A percentile compares a stretch with the other conserved stretches of the same genome.
Conservation (phyloP, 331 rosid genomes). For the Telfairia occidentalis region DNA sequence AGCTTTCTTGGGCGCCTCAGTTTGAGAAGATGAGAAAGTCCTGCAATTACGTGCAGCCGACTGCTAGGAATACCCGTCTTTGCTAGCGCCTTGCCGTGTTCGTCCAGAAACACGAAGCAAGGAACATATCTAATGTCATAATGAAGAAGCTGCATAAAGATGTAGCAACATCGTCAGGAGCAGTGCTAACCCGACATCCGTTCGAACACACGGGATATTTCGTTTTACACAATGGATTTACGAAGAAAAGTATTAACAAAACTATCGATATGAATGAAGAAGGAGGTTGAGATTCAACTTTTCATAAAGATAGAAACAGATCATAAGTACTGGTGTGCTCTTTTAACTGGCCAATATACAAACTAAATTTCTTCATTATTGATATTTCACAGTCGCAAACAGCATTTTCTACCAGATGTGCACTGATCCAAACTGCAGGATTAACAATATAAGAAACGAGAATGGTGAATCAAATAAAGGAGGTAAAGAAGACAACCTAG, state of each 20-base stretch:
- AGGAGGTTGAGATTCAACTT: neutral
- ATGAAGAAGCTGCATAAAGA: conserved; percentile 56
- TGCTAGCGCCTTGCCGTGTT: conserved; percentile 74
- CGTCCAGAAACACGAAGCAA: conserved; percentile 80
- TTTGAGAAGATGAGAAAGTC: conserved; percentile 71
- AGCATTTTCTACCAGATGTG: neutral
- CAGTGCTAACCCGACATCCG: neutral
- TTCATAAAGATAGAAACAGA: neutral
- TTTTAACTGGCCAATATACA: neutral
- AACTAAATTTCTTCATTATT: neutral
- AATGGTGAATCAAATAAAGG: too few species aligned
- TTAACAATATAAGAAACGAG: too few species aligned
- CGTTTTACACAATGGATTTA: neutral
- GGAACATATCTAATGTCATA: conserved; percentile 83
- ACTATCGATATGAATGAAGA: neutral
- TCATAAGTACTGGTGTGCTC: neutral
- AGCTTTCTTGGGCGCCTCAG: conserved; percentile 19
- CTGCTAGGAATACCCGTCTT: conserved; percentile 76
- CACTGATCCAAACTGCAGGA: neutral
- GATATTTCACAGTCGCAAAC: neutral
- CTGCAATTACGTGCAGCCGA: conserved; percentile 77
- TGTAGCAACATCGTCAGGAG: neutral
- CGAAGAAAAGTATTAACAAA: neutral
- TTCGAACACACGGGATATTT: neutral
- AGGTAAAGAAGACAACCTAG: too few species aligned